Base-by-base conservation (phyloP, 805 yeast species). In the Candida fluviatilis region DNA sequence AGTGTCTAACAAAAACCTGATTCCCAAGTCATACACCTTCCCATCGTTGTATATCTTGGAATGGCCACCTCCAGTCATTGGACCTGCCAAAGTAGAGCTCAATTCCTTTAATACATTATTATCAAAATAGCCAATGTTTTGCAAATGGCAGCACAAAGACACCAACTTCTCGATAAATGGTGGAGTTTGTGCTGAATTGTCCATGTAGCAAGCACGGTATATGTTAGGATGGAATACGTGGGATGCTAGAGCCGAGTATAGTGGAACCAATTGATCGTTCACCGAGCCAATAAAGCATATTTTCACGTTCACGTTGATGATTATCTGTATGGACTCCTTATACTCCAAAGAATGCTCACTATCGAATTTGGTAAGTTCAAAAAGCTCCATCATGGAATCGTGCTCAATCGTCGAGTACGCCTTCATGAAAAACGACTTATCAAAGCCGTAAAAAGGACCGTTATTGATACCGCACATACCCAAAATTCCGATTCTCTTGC, bases 381-480 rank as follows among this genome's bases (percentile, higher is more conserved):
- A 91, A 37, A 91, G 65, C 58, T 91, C 99, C 49, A 75, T 64
- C 62, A 91, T 60, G 0, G 97, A 86, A 38, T 84, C 95, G 48
- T 81, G 84, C 55, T 93, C 99, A 42, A 91, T 83, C 0, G 95
- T 80, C 1, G 95, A 82, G 52, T 89, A 89, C 0, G 97, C 96
- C 46, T 89, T 75, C 60, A 91, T 82, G 44, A 90, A 76, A 18
- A 89, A 64, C 7, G 81, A 79, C 57, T 87, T 89, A 55, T 93
- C 98, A 50, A 79, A 77, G 0, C 97, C 97, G 48, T 80, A 87
- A 54, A 87, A 85, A 2, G 99, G 99, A 0, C 99, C 99, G 55
- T 87, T 79, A 50, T 89, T 87, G 17, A 90, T 78, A 1, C 98
- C 98, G 0, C 98, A 98, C 99, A 91, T 91, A 3, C 91, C 91